Percentiles rank a stretch among this genome's conserved stretches.
Conservation (phyloP, 129 eudicot genomes). For the Tagetes patula region DNA sequence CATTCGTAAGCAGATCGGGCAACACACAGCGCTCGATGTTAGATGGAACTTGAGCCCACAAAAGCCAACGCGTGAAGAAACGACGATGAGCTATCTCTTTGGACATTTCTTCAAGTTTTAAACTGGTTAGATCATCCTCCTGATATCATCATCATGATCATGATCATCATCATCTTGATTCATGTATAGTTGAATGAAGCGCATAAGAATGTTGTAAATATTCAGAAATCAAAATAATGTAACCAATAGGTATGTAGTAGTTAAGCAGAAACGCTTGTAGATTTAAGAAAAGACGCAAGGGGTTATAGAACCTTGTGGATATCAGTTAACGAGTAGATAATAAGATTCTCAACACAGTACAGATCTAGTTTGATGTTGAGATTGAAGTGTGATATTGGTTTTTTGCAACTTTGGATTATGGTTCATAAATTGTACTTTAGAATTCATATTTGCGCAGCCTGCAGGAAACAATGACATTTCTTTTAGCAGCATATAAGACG, state of each 20-base stretch:
- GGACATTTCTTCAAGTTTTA: conserved; percentile 57
- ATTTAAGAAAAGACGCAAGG: conserved; percentile 8
- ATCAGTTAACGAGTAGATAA: conserved; percentile 14
- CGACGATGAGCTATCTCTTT: conserved; percentile 54
- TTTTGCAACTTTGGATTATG: not conserved
- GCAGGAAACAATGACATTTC: too few relatives aligned
- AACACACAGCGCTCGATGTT: conserved; percentile 42
- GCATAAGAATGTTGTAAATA: conserved; percentile 9
- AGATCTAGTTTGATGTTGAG: conserved; percentile 7
- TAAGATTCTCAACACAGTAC: conserved; percentile 13
- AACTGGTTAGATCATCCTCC: conserved; percentile 33
- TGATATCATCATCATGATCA: conserved; percentile 4
- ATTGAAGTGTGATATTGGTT: conserved; percentile 1
- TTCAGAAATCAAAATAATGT: not conserved
- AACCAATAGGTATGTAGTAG: not conserved
- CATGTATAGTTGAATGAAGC: not conserved
- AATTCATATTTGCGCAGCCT: too few relatives aligned
- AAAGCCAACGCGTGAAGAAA: conserved; percentile 49
- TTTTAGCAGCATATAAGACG: too few relatives aligned
- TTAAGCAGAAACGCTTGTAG: conserved; percentile 7
- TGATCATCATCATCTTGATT: not conserved
- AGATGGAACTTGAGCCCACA: conserved; percentile 44
- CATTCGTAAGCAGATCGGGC: conserved; percentile 58
- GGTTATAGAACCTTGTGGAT: conserved; percentile 22
- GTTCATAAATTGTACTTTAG: conserved; percentile 3